phyloP scores from a whole-genome alignment of 2,329 filamentous ascomycete genomes.

The Polytolypa hystricis region DNA sequence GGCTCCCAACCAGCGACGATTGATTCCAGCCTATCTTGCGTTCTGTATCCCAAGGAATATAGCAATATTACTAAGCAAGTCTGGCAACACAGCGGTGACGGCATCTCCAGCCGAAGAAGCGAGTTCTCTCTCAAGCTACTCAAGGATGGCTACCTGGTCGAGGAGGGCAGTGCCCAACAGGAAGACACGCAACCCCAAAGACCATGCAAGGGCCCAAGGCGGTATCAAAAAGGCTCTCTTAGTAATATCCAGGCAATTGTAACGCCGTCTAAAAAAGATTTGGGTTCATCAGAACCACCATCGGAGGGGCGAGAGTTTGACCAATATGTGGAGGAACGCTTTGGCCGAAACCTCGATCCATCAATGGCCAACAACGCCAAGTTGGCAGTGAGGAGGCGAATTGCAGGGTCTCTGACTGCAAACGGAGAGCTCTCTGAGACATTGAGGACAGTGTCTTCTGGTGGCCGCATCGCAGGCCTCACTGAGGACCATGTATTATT shows the following conservation, averaged over 20 bases:
- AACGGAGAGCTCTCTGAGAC: conserved; percentile 57
- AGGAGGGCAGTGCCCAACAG: conserved; percentile 27
- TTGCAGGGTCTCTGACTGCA: conserved; percentile 71
- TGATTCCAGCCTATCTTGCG: conserved; percentile 52
- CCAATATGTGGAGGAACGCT: conserved; percentile 84
- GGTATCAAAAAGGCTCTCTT: conserved; percentile 60
- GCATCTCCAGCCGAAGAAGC: conserved; percentile 78
- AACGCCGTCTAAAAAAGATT: conserved; percentile 24
- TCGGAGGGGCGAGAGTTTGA: conserved; percentile 53
- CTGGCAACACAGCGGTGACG: conserved; percentile 94
- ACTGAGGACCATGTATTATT: conserved; percentile 81
- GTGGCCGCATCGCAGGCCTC: conserved; percentile 43
- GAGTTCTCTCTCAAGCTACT: conserved; percentile 77
- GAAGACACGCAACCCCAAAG: conserved; percentile 13
- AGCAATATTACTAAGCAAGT: conserved; percentile 78
- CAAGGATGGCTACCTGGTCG: conserved; percentile 54
- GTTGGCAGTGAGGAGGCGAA: conserved; percentile 72
- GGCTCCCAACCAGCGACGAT: conserved; percentile 36
- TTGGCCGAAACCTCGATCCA: conserved; percentile 78
- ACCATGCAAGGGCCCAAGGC: conserved; percentile 57
- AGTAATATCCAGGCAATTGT: conserved; percentile 27
- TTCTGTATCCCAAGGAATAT: conserved; percentile 57
- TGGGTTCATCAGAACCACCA: conserved; percentile 19
- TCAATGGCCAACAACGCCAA: conserved; percentile 72
- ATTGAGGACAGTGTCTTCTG: conserved; percentile 32